Percentiles rank a stretch among this genome's conserved stretches.
phyloP scores from a whole-genome alignment of 768 basidiomycete species.

The Pleurotus tuber-regium region DNA sequence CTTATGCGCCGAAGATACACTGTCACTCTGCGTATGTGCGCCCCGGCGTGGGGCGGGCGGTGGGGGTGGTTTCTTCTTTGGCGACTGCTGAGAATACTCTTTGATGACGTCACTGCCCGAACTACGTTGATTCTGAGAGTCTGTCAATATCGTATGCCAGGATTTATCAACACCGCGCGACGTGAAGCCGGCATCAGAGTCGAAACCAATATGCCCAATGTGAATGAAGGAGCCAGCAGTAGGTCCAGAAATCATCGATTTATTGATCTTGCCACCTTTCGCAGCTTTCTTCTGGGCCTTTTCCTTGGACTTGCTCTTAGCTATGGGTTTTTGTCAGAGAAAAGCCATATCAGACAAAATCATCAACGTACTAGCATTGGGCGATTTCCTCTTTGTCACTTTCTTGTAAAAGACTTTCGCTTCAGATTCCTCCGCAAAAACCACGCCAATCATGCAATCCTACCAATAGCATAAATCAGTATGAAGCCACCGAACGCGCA shows the following conservation, averaged over 20 bases:
- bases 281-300: slow-evolving; percentile 57
- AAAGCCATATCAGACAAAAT: slow-evolving; percentile 8
- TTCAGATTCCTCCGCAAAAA: slow-evolving; percentile 85
- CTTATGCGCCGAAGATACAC: slow-evolving; percentile 23
- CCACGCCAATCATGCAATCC: slow-evolving; percentile 90
- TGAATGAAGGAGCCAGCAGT: slow-evolving; percentile 79
- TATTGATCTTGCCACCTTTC: slow-evolving; percentile 83
- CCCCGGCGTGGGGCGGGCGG: slow-evolving; percentile 55
- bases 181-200: slow-evolving; percentile 81
- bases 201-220: slow-evolving; percentile 94
- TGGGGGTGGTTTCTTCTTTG: slow-evolving; percentile 30
- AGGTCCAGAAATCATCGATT: slow-evolving; percentile 88
- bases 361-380: slow-evolving; percentile 7
- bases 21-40: slow-evolving; percentile 31
- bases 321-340: slow-evolving; percentile 23
- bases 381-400: slow-evolving; percentile 45
- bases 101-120: slow-evolving; percentile 78
- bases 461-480: slow-evolving; percentile 26
- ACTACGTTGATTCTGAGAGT: slow-evolving; percentile 59
- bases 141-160: slow-evolving; percentile 51
- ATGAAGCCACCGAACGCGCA: not conserved
- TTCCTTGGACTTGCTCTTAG: slow-evolving; percentile 51
- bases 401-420: slow-evolving; percentile 87
- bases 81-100: slow-evolving; percentile 55
- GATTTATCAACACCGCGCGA: slow-evolving; percentile 86